These are phyloP conservation scores for Euphorbia schlechtendalii DNA, from an alignment of 441 rosid species.

Conservation along the genomic window DNA sequence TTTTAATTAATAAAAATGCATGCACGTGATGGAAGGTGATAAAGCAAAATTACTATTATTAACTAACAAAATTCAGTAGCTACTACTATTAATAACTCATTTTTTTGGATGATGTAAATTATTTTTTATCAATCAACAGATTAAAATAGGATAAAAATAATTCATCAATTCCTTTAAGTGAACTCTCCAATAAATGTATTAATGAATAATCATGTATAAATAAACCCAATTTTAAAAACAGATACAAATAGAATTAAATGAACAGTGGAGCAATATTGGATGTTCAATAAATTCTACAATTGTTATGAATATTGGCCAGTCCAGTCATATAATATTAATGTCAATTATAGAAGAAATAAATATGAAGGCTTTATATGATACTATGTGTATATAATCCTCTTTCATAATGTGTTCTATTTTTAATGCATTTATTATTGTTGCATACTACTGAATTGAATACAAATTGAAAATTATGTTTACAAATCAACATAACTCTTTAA, in stretches of 20 bases:
- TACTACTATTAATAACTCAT: too few species aligned
- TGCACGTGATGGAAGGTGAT: too few species aligned
- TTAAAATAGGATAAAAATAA: background rate
- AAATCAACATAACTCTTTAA: background rate
- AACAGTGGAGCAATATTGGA: background rate
- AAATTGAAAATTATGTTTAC: conserved; percentile 1
- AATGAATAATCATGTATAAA: background rate
- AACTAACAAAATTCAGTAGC: too few species aligned
- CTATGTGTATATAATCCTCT: conserved; percentile 8
- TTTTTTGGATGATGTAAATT: background rate
- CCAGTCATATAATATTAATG: conserved; percentile 12
- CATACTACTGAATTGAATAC: background rate
- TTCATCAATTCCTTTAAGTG: background rate
- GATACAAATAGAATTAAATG: conserved; percentile 3
- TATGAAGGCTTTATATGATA: too few species aligned
- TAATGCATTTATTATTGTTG: conserved; percentile 30
- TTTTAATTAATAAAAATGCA: too few species aligned
- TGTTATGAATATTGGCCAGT: conserved; percentile 13
- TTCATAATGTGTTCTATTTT: conserved; percentile 4
- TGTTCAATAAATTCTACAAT: conserved; percentile 14
- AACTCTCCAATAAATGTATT: background rate
- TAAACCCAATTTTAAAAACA: background rate
- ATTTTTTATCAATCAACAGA: background rate
- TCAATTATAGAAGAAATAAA: conserved; percentile 11
- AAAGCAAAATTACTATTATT: too few species aligned